Base-by-base conservation (phyloP, 148 eudicot species). In the Hydrangea macrophylla region DNA sequence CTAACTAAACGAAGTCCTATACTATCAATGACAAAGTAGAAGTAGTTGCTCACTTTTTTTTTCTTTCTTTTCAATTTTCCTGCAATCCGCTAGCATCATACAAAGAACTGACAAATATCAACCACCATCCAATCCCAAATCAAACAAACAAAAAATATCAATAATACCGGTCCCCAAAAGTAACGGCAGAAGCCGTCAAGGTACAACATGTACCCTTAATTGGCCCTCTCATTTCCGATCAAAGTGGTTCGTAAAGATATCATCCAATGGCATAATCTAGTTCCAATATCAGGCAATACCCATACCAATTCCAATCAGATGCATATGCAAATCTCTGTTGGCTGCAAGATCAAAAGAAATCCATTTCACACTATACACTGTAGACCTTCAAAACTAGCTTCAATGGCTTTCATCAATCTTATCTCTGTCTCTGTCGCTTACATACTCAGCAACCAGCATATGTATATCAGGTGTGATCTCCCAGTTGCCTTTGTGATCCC, bases 371-470 rank as follows among this genome's bases (percentile, higher is more conserved):
- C 30, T 5, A 36, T 57, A 64, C 22, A 20, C 24, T 23, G 0
- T 12, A 32, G 55, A 30, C 13, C 26, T 45, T 51, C 26, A 12
- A 67, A 9, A 22, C 15, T 8, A 15, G 27, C 7, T 24, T 54
- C 45, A 54, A 13, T 67, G 60, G 17, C 17, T 11, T 55, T 50
- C 61, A 26, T 26, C 23, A 37, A 18, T 55, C 36, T 55, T 57
- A 60, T 55, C 18, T 55, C 23, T 24, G 13, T 20, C 70, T 25
- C 35, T 33, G 35, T 17, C 36, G 27, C 18, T 27, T 36, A 35
- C 70, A 26, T 31, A 11, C 51, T 67, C 70, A 54, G 60, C 60
- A 54, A 8, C 60, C 45, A 66, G 26, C 60, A 33, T 15, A 10
- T 54, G 32, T 12, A 17, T 24, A 7, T 66, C 33, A 17, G 15